Percentiles rank a stretch among this genome's conserved stretches.
phyloP scores from a whole-genome alignment of 441 rosid genomes.

The Brassica balearica region DNA sequence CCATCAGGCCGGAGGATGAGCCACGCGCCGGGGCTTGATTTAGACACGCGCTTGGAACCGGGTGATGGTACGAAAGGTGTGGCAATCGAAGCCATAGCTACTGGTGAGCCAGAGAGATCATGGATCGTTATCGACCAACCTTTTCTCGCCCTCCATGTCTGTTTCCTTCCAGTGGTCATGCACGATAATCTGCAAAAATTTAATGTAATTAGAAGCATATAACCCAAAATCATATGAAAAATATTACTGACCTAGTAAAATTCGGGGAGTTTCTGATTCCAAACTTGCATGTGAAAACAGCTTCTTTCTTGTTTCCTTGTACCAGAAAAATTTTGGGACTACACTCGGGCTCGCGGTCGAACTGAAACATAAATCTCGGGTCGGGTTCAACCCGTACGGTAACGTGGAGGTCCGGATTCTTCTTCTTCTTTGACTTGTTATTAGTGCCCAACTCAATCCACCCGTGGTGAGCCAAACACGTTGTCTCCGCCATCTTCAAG shows the following conservation, averaged over 20 bases:
- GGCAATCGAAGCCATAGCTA: slow-evolving; percentile 14
- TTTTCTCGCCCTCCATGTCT: not conserved
- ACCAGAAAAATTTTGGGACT: slow-evolving; percentile 11
- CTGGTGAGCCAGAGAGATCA: slow-evolving; percentile 24
- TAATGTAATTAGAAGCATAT: not conserved
- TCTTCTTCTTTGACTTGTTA: not conserved
- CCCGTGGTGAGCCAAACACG: slow-evolving; percentile 9
- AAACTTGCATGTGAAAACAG: slow-evolving; percentile 5
- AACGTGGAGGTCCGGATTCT: slow-evolving; percentile 11
- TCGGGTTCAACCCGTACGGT: slow-evolving; percentile 17
- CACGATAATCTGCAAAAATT: not conserved
- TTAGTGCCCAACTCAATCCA: not conserved
- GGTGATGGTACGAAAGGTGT: slow-evolving; percentile 22
- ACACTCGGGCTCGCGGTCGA: slow-evolving; percentile 22
- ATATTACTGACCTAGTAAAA: slow-evolving; percentile 1
- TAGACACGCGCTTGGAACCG: slow-evolving; percentile 11
- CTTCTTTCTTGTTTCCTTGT: slow-evolving; percentile 5
- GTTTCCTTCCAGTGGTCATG: not conserved
- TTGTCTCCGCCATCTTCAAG: slow-evolving; percentile 17
- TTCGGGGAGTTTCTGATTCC: slow-evolving; percentile 15
- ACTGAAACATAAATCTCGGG: slow-evolving; percentile 14
- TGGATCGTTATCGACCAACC: slow-evolving; percentile 21
- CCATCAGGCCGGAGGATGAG: slow-evolving; percentile 21
- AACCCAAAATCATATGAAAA: not conserved
- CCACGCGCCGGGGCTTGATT: slow-evolving; percentile 12